Evolutionary conservation across 164 flowering plant genomes (phyloP).

Genomic region (Saururus chinensis): DNA sequence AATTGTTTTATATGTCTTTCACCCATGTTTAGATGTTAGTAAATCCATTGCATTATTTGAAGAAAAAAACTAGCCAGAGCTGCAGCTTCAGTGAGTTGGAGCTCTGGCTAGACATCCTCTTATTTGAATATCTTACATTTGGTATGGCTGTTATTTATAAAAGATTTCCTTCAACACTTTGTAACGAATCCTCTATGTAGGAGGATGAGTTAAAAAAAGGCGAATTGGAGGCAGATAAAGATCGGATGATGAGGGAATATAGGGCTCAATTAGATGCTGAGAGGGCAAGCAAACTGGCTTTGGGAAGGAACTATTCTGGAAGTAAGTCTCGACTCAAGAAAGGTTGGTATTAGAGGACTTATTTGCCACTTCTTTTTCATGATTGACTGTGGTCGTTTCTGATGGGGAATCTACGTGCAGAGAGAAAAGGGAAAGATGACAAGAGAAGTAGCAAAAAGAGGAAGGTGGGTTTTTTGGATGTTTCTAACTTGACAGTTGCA

Average conservation of each 20-base stretch:
- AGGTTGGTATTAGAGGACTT: conserved; percentile 23
- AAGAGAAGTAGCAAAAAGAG: conserved; percentile 77
- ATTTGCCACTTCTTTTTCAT: neutral
- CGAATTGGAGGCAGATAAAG: conserved; percentile 87
- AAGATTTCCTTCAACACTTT: conserved; percentile 1
- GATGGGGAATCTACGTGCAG: conserved; percentile 32
- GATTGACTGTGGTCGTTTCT: neutral
- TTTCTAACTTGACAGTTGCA: neutral
- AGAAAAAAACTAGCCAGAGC: too few species aligned
- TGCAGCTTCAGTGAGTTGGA: too few species aligned
- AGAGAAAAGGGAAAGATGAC: conserved; percentile 59
- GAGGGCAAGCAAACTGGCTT: conserved; percentile 82
- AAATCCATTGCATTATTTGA: too few species aligned
- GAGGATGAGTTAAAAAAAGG: conserved; percentile 88
- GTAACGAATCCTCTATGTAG: conserved; percentile 24
- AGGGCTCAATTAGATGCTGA: conserved; percentile 97
- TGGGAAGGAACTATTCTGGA: conserved; percentile 69
- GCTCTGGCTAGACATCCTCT: too few species aligned
- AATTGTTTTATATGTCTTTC: too few species aligned
- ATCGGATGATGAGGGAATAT: conserved; percentile 92
- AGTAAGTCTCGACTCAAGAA: conserved; percentile 52
- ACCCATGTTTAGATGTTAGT: too few species aligned
- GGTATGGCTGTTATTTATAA: neutral
- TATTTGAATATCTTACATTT: too few species aligned
- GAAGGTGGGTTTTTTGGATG: conserved; percentile 44